phyloP scores from a whole-genome alignment of 352 stramenopile genomes.

The Saprolegnia diclina region DNA sequence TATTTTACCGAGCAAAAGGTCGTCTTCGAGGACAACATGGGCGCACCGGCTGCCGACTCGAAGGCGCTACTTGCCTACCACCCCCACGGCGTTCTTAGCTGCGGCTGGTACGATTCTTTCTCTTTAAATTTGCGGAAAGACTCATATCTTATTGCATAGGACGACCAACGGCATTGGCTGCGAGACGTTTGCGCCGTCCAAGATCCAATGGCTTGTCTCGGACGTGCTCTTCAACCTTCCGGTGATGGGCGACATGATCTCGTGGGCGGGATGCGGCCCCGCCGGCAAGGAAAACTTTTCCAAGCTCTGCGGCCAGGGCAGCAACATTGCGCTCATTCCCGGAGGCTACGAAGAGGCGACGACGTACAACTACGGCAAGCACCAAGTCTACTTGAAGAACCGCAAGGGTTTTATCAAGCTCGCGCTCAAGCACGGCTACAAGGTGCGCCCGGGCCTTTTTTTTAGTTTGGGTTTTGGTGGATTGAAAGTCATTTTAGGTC shows the following conservation, averaged over 20 bases:
- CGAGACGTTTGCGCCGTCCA: neutral
- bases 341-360: conserved; percentile 94
- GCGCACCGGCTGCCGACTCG: conserved; percentile 37
- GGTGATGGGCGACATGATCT: conserved; percentile 51
- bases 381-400: conserved; percentile 88
- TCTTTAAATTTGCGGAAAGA: neutral
- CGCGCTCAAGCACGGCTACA: conserved; percentile 86
- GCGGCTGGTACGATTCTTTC: conserved; percentile 33
- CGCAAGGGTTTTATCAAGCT: conserved; percentile 92
- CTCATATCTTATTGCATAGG: neutral
- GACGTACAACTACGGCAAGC: conserved; percentile 65
- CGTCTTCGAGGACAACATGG: conserved; percentile 17
- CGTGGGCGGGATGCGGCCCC: conserved; percentile 58
- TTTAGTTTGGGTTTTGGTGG: conserved; percentile 91
- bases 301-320: conserved; percentile 38
- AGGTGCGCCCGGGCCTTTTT: conserved; percentile 40
- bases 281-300: conserved; percentile 49
- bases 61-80: conserved; percentile 55
- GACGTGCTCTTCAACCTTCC: conserved; percentile 68
- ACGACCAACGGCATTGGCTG: conserved; percentile 10
- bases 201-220: conserved; percentile 55
- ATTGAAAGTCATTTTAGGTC: conserved; percentile 54
- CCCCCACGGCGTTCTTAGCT: conserved; percentile 56
- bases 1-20: conserved; percentile 36
- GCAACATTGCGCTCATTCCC: conserved; percentile 77